Evolutionary conservation across 108 stramenopile species (phyloP).

Genomic region (Halocafeteria seosinensis): DNA sequence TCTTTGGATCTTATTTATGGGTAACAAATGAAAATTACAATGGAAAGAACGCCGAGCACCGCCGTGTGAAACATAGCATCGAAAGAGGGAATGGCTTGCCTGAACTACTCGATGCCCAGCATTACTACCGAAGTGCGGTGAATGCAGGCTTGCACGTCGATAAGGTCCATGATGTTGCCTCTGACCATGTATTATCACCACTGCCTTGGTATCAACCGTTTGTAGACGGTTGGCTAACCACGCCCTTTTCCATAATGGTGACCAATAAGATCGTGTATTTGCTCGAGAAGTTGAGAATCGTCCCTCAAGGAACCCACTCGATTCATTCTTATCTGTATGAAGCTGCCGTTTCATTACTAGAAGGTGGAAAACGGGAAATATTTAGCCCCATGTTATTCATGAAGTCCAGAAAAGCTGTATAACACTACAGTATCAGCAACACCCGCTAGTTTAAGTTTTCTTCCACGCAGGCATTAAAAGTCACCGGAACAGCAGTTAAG

Average conservation of each 20-base stretch:
- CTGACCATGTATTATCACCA: constrained; percentile 5
- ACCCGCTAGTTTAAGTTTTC: no score
- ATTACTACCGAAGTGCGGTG: constrained; percentile 45
- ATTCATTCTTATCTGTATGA: constrained; percentile 55
- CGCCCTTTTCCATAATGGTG: constrained; percentile 47
- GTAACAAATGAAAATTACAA: constrained; percentile 51
- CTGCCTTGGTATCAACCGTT: constrained; percentile 30
- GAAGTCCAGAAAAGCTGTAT: no score
- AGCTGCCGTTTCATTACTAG: constrained; percentile 58
- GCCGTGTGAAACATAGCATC: constrained; percentile 65
- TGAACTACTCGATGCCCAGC: constrained; percentile 37
- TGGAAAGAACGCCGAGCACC: constrained; percentile 46
- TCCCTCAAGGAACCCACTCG: constrained; percentile 50
- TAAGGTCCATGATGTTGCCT: background rate
- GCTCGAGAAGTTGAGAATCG: constrained; percentile 56
- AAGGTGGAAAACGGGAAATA: constrained; percentile 52
- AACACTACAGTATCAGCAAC: no score
- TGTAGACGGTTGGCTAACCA: constrained; percentile 57
- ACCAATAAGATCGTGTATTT: constrained; percentile 47
- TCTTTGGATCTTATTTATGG: constrained; percentile 65
- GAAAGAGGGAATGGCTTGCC: constrained; percentile 76
- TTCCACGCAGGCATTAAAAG: no score
- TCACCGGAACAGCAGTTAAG: no score
- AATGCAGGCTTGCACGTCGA: constrained; percentile 52
- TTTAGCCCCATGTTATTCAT: constrained; percentile 65